A percentile compares a stretch with the other conserved stretches of the same genome.
These are phyloP conservation scores for Naematelia aurantialba DNA, from an alignment of 768 basidiomycete species.

Conservation along the genomic window DNA sequence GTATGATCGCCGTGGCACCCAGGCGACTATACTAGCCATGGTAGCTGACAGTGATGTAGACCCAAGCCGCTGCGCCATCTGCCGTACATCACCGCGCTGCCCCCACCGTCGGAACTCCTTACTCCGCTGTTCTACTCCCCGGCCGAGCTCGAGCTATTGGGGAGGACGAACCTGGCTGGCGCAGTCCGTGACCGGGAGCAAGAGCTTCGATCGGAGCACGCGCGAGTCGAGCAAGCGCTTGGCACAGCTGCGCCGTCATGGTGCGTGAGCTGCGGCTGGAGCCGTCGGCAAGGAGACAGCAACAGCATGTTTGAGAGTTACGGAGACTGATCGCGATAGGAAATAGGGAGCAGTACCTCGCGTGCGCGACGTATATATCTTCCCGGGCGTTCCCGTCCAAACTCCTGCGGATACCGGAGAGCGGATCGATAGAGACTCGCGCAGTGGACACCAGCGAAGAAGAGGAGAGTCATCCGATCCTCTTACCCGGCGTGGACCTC, in stretches of 20 bases:
- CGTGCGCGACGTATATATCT: slow-evolving; percentile 71
- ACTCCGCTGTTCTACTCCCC: slow-evolving; percentile 72
- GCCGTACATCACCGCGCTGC: slow-evolving; percentile 68
- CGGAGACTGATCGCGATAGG: neutral
- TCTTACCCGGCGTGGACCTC: slow-evolving; percentile 81
- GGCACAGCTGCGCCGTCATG: neutral
- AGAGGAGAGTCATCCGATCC: slow-evolving; percentile 59
- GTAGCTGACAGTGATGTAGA: neutral
- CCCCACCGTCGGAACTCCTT: slow-evolving; percentile 57
- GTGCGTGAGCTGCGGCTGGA: neutral
- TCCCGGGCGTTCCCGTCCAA: slow-evolving; percentile 88
- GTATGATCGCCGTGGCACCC: neutral
- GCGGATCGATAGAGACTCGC: slow-evolving; percentile 49
- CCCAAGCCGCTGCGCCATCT: slow-evolving; percentile 39
- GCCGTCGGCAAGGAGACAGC: no score
- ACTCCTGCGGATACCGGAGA: slow-evolving; percentile 60
- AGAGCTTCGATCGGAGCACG: slow-evolving; percentile 29
- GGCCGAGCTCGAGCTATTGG: slow-evolving; percentile 63
- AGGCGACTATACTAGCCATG: neutral
- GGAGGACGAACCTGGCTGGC: slow-evolving; percentile 75
- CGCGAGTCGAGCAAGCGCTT: neutral
- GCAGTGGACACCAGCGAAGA: slow-evolving; percentile 15
- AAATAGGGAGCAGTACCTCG: slow-evolving; percentile 66
- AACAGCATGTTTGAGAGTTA: no score
- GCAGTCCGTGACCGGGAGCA: slow-evolving; percentile 66